Conservation (phyloP, 1,284 basidiomycete genomes). For the Nidula niveotomentosa region DNA sequence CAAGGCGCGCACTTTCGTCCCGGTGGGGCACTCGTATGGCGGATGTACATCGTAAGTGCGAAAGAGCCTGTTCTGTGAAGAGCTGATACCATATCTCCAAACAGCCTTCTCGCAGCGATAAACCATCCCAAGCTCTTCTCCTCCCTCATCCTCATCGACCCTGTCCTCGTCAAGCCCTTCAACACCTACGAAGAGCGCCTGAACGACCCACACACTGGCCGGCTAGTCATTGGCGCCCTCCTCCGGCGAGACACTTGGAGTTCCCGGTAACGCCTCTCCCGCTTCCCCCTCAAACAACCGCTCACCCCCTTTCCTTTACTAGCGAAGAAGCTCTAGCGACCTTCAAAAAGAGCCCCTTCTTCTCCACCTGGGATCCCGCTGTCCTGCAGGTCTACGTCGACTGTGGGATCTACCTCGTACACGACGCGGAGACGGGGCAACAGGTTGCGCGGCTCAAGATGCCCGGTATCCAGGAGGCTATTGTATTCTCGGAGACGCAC, state of each 20-base stretch:
- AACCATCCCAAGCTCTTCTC: slow-evolving; percentile 70
- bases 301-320: not conserved
- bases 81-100: slow-evolving; percentile 1
- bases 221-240: slow-evolving; percentile 46
- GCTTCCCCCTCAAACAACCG: slow-evolving; percentile 2
- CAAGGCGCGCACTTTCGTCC: slow-evolving; percentile 49
- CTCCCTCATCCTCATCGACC: slow-evolving; percentile 78
- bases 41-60: slow-evolving; percentile 63
- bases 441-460: slow-evolving; percentile 57
- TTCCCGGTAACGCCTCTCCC: slow-evolving; percentile 42
- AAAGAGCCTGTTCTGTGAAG: not conserved
- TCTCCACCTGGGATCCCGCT: slow-evolving; percentile 69
- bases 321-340: slow-evolving; percentile 61
- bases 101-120: slow-evolving; percentile 59
- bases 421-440: slow-evolving; percentile 15
- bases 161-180: slow-evolving; percentile 52
- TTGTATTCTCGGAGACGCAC: slow-evolving; percentile 47
- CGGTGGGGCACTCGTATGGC: slow-evolving; percentile 83
- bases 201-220: slow-evolving; percentile 6
- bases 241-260: slow-evolving; percentile 64
- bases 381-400: slow-evolving; percentile 71
- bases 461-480: slow-evolving; percentile 56
- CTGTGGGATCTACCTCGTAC: slow-evolving; percentile 51
- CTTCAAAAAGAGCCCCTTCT: slow-evolving; percentile 67
- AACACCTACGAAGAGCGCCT: slow-evolving; percentile 1